Conservation (phyloP, 2,329 filamentous ascomycete genomes). For the Thelonectria discophora region DNA sequence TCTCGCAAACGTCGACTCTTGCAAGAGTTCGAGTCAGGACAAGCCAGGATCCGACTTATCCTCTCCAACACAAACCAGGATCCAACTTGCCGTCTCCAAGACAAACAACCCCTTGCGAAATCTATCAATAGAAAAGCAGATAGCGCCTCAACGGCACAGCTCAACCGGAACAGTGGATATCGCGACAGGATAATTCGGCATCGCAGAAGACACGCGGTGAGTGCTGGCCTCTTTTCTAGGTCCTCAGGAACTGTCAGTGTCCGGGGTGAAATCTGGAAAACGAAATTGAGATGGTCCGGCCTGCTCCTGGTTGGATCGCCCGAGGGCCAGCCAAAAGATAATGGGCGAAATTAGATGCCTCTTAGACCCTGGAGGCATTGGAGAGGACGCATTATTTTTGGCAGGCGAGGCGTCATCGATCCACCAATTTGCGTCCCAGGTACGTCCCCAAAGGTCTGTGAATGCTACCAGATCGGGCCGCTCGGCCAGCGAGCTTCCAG, state of each 20-base stretch:
- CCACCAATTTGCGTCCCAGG: not conserved
- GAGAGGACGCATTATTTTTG: not conserved
- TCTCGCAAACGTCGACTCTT: too few relatives aligned
- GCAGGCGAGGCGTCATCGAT: not conserved
- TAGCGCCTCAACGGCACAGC: constrained; percentile 5
- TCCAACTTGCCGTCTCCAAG: not conserved
- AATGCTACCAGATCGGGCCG: not conserved
- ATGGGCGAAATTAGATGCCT: constrained; percentile 21
- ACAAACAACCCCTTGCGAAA: not conserved
- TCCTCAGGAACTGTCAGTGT: not conserved
- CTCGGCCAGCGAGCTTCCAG: constrained; percentile 1
- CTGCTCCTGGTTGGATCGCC: constrained; percentile 15
- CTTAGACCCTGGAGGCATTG: constrained; percentile 5
- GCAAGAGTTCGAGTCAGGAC: too few relatives aligned
- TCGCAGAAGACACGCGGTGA: not conserved
- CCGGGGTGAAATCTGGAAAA: not conserved
- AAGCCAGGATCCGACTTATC: too few relatives aligned
- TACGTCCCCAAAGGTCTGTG: too few relatives aligned
- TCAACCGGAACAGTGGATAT: not conserved
- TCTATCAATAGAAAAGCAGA: constrained; percentile 6
- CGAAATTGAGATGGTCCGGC: constrained; percentile 16
- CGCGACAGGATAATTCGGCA: constrained; percentile 3
- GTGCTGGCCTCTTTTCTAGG: not conserved
- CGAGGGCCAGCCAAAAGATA: not conserved
- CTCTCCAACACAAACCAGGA: not conserved